Base-by-base conservation (phyloP, 352 stramenopile species). In the Phytophthora europaea region DNA sequence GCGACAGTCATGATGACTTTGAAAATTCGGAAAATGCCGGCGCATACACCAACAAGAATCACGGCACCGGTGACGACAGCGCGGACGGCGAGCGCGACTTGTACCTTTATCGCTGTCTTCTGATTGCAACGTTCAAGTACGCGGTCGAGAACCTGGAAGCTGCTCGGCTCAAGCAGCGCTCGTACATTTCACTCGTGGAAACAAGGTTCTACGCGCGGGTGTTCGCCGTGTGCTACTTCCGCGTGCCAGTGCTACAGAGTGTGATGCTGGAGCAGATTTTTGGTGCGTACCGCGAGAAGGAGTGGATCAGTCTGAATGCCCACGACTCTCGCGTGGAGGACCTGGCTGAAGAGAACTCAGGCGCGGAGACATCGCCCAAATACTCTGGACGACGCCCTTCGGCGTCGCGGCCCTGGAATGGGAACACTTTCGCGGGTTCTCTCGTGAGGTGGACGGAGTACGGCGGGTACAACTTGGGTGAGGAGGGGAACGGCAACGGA, bases 121-220 rank as follows among this genome's bases (percentile, higher is more conserved):
- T 94, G 4, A 84, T 92, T n/a, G 84, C 84, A n/a, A 94, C 84
- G 1, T 94, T 91, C 72, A 90, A 92, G 74, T 84, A 90, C 55
- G 87, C 88, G 4, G 72, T 82, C 12, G 84, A 92, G 60, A 92
- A 79, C 59, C 75, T 94, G 20, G 84, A 94, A 20, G 72, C 63
- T 6, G 83, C 78, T 0, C 76, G 80, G 9, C 53, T 67, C 4
- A 85, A 82, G 43, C 73, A 73, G 22, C 81, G 84, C 1, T 18
- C 80, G n/a, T 90, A 84, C 59, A 85, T 93, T 40, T 84, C 84
- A 8, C 75, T 89, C 20, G 61, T 79, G 5, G 84, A 94, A 70
- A 81, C 77, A 13, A 73, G 85, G 50, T 94, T 92, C 64, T 91
- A 84, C 63, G 84, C 83, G n/a, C 86, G 87, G 9, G 68, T 88